phyloP scores from a whole-genome alignment of 208 protist species.

The Leptomonas pyrrhocoris region DNA sequence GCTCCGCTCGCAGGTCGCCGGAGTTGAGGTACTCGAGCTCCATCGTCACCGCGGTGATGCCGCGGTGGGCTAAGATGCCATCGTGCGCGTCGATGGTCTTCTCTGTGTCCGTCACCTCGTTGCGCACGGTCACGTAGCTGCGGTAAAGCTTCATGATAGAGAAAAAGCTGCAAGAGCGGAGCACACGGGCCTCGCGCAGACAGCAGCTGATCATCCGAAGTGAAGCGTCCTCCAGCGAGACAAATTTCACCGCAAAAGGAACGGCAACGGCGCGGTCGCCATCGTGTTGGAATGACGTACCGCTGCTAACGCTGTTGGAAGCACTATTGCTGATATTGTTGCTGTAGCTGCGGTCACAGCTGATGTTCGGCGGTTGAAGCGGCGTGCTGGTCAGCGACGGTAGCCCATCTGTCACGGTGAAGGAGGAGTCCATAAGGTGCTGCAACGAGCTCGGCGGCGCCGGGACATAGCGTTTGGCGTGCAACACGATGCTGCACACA shows the following conservation, averaged over 20 bases:
- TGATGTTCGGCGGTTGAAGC: background rate
- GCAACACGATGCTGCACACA: constrained; percentile 41
- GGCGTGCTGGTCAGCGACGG: constrained; percentile 6
- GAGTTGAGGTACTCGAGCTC: constrained; percentile 81
- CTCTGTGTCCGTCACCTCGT: constrained; percentile 40
- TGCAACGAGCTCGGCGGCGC: constrained; percentile 11
- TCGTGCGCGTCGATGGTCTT: constrained; percentile 40
- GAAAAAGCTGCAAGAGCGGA: constrained; percentile 70
- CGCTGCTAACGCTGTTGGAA: constrained; percentile 12
- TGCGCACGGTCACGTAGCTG: constrained; percentile 53
- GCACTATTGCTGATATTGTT: constrained; percentile 4
- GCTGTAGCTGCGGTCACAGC: background rate
- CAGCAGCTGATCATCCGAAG: constrained; percentile 56
- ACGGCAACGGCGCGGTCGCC: background rate
- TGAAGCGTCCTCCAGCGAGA: constrained; percentile 58
- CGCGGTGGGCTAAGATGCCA: background rate
- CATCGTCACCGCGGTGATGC: constrained; percentile 40
- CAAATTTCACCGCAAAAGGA: constrained; percentile 58
- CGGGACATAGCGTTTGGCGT: constrained; percentile 38
- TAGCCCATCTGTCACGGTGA: constrained; percentile 7
- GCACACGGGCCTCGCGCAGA: constrained; percentile 55
- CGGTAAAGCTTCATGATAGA: constrained; percentile 76
- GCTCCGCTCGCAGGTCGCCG: constrained; percentile 75
- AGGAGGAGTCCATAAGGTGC: constrained; percentile 8
- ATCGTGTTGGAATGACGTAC: background rate